Percentiles rank a stretch among this genome's conserved stretches.
These are phyloP conservation scores for Anastatica hierochuntica DNA, from an alignment of 345 rosid genomes.

Conservation along the genomic window DNA sequence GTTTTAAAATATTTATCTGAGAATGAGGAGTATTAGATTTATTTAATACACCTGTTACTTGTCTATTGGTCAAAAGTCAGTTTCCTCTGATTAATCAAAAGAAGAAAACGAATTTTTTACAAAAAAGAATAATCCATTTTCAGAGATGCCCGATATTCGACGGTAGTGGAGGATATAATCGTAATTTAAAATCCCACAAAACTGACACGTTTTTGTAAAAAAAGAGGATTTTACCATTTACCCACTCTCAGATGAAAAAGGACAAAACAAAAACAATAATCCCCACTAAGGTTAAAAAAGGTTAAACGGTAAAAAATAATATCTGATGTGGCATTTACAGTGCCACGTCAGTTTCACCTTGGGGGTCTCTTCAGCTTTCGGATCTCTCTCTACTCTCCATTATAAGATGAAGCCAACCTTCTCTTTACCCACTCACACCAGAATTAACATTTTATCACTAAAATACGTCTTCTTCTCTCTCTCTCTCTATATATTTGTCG, in stretches of 20 bases:
- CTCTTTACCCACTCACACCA: conserved; percentile 11
- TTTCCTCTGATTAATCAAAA: not conserved
- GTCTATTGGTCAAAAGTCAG: not conserved
- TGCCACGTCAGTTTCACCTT: conserved; percentile 28
- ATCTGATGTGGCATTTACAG: conserved; percentile 15
- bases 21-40: no score
- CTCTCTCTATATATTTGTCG: conserved; percentile 1
- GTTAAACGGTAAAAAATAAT: conserved; percentile 5
- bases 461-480: not conserved
- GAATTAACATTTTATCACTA: not conserved
- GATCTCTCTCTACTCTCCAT: no score
- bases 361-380: not conserved
- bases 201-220: conserved; percentile 30
- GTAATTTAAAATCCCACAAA: not conserved
- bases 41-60: not conserved
- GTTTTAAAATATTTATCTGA: no score
- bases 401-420: no score
- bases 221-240: no score
- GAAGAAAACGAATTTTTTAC: not conserved
- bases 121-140: conserved; percentile 5
- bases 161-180: conserved; percentile 18
- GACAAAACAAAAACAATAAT: no score
- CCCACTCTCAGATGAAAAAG: no score
- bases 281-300: no score
- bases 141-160: conserved; percentile 20